A percentile compares a stretch with the other conserved stretches of the same genome.
phyloP scores from a whole-genome alignment of 805 yeast species.

The Sugiyamaella marilandica region DNA sequence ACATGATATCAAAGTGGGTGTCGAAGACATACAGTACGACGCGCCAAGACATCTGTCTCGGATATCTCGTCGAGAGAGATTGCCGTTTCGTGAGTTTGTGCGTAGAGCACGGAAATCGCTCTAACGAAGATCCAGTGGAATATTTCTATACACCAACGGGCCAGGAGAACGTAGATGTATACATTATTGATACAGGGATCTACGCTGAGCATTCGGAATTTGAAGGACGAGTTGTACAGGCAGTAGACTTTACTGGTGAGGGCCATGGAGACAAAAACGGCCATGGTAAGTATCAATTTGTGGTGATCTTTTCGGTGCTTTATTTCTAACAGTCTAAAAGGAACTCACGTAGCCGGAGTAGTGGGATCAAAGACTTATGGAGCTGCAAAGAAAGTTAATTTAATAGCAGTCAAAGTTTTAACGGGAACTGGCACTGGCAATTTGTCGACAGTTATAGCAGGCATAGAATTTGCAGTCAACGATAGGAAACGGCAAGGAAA shows the following conservation, averaged over 20 bases:
- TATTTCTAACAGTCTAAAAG: slow-evolving; percentile 9
- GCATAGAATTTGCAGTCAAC: slow-evolving; percentile 35
- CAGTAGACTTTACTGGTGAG: slow-evolving; percentile 45
- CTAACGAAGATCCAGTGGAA: slow-evolving; percentile 38
- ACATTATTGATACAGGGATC: slow-evolving; percentile 79
- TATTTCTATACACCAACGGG: slow-evolving; percentile 40
- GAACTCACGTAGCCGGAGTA: slow-evolving; percentile 89
- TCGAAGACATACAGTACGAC: slow-evolving; percentile 44
- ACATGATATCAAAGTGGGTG: slow-evolving; percentile 58
- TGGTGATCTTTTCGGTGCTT: neutral
- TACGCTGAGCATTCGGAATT: slow-evolving; percentile 41
- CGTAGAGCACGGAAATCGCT: slow-evolving; percentile 10
- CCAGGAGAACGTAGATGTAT: slow-evolving; percentile 54
- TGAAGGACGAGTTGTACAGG: slow-evolving; percentile 38
- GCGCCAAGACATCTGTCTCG: slow-evolving; percentile 50
- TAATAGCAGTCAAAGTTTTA: slow-evolving; percentile 73
- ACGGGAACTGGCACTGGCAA: slow-evolving; percentile 64
- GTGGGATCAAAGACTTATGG: slow-evolving; percentile 78
- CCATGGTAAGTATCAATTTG: slow-evolving; percentile 49
- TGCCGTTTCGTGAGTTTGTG: slow-evolving; percentile 18
- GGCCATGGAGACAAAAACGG: slow-evolving; percentile 68
- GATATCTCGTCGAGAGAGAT: slow-evolving; percentile 26
- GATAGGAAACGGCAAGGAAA: slow-evolving; percentile 18
- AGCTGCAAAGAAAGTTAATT: slow-evolving; percentile 63
- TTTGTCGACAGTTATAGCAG: slow-evolving; percentile 34